A percentile compares a stretch with the other conserved stretches of the same genome.
Conservation (phyloP, 352 stramenopile genomes). For the Phytophthora brassicae region DNA sequence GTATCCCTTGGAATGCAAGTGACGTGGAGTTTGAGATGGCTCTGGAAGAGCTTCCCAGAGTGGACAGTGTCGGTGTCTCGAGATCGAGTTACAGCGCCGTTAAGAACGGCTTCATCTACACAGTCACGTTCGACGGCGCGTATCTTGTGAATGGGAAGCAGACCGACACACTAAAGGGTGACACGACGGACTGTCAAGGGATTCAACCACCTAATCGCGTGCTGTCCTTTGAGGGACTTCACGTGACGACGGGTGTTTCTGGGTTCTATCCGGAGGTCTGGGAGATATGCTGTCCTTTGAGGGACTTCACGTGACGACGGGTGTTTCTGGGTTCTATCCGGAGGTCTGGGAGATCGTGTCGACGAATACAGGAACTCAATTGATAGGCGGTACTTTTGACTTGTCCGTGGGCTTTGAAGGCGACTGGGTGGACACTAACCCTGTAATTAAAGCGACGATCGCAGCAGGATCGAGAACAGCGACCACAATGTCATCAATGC, state of each 20-base stretch:
- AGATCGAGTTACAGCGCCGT: conserved; percentile 48
- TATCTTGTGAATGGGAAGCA: conserved; percentile 65
- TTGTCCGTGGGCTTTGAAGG: conserved; percentile 76
- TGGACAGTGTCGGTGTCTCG: conserved; percentile 66
- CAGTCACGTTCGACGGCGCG: conserved; percentile 63
- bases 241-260: conserved; percentile 39
- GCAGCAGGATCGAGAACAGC: conserved; percentile 52
- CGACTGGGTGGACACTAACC: conserved; percentile 35
- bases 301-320: conserved; percentile 38
- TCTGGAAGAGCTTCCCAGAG: conserved; percentile 63
- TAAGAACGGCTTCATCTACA: conserved; percentile 70
- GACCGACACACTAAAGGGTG: conserved; percentile 48
- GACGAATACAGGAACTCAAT: conserved; percentile 28
- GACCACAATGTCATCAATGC: conserved; percentile 46
- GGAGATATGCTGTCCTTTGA: conserved; percentile 66
- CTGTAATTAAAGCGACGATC: conserved; percentile 42
- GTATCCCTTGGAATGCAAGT: conserved; percentile 73
- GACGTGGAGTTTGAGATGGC: conserved; percentile 66
- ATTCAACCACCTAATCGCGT: conserved; percentile 50
- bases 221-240: conserved; percentile 48
- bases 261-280: conserved; percentile 69
- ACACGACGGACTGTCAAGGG: conserved; percentile 36
- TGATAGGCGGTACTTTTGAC: conserved; percentile 67
- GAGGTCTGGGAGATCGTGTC: conserved; percentile 73
- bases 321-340: conserved; percentile 49